A percentile compares a stretch with the other conserved stretches of the same genome.
Evolutionary conservation across 345 rosid genomes (phyloP).

Genomic region (Brassica nigra): DNA sequence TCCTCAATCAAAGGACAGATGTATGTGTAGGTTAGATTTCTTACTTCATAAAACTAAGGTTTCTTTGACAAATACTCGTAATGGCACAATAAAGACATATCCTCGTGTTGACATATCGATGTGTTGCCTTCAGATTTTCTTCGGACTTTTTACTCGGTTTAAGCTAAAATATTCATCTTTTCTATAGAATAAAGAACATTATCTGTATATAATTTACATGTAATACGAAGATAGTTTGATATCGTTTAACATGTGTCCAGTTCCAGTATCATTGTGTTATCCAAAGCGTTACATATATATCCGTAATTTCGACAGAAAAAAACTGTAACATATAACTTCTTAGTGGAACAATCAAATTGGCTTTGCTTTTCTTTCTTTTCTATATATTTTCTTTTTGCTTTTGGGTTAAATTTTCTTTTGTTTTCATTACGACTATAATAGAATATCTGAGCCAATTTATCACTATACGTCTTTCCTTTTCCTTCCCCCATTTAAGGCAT

Average conservation of each 20-base stretch:
- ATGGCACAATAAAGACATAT: slow-evolving; percentile 2
- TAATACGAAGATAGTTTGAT: neutral
- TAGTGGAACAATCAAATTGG: slow-evolving; percentile 32
- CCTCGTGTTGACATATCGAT: slow-evolving; percentile 5
- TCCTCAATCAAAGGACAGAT: slow-evolving; percentile 40
- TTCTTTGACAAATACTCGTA: slow-evolving; percentile 25
- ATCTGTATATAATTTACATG: neutral
- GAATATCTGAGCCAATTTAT: slow-evolving; percentile 19
- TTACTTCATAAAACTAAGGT: slow-evolving; percentile 8
- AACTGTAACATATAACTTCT: neutral
- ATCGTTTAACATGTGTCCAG: neutral
- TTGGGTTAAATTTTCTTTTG: neutral
- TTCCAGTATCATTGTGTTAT: neutral
- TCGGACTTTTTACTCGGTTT: neutral
- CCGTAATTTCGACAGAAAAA: neutral
- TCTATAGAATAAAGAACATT: neutral
- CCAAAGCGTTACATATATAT: neutral
- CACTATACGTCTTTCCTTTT: slow-evolving; percentile 18
- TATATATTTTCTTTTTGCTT: neutral
- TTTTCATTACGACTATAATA: slow-evolving; percentile 20
- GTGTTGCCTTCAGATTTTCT: neutral
- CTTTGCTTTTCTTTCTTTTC: neutral
- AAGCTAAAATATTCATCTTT: neutral
- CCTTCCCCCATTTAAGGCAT: slow-evolving; percentile 35
- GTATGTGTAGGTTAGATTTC: slow-evolving; percentile 17